A percentile compares a stretch with the other conserved stretches of the same genome.
phyloP scores from a whole-genome alignment of 2,329 filamentous ascomycete species.

The Colletotrichum sp. region DNA sequence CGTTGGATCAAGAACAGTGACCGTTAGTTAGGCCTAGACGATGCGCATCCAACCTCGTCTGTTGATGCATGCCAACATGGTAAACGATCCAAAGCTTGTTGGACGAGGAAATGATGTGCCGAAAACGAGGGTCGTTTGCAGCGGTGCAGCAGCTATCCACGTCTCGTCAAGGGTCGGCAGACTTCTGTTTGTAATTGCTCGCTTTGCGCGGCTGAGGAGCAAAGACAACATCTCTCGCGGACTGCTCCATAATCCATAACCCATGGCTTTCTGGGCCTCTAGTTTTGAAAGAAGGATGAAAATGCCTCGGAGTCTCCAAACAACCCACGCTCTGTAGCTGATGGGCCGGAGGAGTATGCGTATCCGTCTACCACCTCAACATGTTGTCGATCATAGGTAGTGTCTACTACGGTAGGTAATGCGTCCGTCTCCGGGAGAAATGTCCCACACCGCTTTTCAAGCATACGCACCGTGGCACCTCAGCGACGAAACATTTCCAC shows the following conservation, averaged over 20 bases:
- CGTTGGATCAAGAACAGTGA: neutral
- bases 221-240: neutral
- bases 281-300: neutral
- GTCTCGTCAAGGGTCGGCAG: neutral
- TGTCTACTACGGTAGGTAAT: neutral
- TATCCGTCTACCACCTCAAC: neutral
- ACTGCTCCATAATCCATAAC: neutral
- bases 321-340: neutral
- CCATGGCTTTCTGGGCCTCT: neutral
- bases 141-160: neutral
- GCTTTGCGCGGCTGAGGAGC: neutral
- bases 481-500: neutral
- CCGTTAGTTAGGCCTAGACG: neutral
- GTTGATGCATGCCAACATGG: neutral
- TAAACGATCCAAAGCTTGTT: neutral
- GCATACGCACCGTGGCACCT: neutral
- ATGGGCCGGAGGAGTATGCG: neutral
- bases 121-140: neutral
- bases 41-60: neutral
- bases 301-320: neutral
- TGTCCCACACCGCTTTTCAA: conserved; percentile 15
- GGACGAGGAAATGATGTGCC: neutral
- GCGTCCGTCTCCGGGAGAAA: neutral
- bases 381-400: neutral
- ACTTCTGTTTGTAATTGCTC: neutral